Evolutionary conservation across 129 eudicot species (phyloP).

Genomic region (Mikania micrantha): DNA sequence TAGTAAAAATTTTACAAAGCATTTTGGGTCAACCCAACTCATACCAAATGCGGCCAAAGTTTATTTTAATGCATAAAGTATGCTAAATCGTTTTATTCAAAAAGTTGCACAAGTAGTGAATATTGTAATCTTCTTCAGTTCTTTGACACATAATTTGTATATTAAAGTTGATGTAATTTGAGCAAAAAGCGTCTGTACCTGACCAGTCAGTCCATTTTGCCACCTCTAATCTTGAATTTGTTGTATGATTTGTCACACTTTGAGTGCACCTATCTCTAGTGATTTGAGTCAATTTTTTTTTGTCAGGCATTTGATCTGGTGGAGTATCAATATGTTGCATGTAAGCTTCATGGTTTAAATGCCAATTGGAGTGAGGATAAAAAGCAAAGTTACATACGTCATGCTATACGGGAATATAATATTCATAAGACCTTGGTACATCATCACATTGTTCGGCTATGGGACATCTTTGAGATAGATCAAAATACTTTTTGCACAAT

Average conservation of each 20-base stretch:
- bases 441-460: conserved; percentile 83
- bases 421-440: conserved; percentile 95
- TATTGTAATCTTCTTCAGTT: neutral
- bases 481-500: conserved; percentile 95
- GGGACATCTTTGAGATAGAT: conserved; percentile 98
- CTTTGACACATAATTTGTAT: neutral
- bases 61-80: neutral
- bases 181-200: neutral
- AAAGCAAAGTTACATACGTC: conserved; percentile 94
- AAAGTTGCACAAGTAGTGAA: neutral
- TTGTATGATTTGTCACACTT: conserved; percentile 8
- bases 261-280: conserved; percentile 18
- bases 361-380: conserved; percentile 99
- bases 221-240: neutral
- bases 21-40: neutral
- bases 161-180: neutral
- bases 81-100: neutral
- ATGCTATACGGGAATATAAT: conserved; percentile 95
- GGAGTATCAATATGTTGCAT: conserved; percentile 93
- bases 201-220: neutral
- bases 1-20: neutral
- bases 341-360: conserved; percentile 94
- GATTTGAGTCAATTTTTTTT: conserved; percentile 33
- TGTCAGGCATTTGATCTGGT: conserved; percentile 94
- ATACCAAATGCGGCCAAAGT: neutral